Conservation (phyloP, 345 rosid genomes). For the Citrus unshiu region DNA sequence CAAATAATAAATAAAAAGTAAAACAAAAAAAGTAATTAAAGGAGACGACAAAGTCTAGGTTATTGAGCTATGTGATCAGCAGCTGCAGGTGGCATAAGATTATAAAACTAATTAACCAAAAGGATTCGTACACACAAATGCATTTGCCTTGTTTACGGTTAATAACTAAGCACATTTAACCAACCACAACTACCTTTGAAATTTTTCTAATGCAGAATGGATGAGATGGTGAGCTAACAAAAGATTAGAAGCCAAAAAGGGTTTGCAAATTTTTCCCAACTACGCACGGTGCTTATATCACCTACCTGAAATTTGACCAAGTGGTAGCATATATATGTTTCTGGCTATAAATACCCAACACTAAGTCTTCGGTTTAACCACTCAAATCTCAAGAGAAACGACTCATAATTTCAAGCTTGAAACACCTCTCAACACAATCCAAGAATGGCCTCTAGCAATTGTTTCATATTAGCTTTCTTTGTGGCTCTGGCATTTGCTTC, state of each 20-base stretch:
- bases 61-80: not conserved
- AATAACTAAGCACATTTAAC: not conserved
- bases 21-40: too few relatives aligned
- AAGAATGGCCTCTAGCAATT: slow-evolving; percentile 11
- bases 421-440: not conserved
- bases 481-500: slow-evolving; percentile 13
- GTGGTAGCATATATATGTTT: not conserved
- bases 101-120: too few relatives aligned
- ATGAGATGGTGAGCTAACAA: not conserved
- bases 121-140: not conserved
- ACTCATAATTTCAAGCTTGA: not conserved
- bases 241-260: not conserved
- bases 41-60: too few relatives aligned
- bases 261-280: not conserved
- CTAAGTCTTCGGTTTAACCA: not conserved
- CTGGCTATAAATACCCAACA: not conserved
- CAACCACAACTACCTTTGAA: not conserved
- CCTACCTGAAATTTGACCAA: not conserved
- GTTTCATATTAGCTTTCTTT: not conserved
- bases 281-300: not conserved
- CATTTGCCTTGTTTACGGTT: not conserved
- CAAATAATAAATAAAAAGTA: too few relatives aligned
- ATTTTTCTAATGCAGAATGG: not conserved
- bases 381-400: not conserved
- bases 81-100: not conserved